Percentiles rank a stretch among this genome's conserved stretches.
Conservation (phyloP, 225 moss, liverwort and hornwort species). For the Thuidium tamariscinum region DNA sequence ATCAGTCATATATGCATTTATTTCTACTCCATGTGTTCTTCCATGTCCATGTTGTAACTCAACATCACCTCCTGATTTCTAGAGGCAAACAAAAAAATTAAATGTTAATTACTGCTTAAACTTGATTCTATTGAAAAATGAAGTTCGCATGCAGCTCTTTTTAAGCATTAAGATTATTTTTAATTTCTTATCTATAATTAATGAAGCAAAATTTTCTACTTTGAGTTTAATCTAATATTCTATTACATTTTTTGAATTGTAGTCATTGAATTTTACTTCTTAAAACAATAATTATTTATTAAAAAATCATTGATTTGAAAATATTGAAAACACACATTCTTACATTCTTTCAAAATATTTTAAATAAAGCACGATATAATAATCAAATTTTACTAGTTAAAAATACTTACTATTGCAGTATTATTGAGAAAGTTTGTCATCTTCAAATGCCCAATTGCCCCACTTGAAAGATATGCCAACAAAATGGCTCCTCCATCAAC, state of each 20-base stretch:
- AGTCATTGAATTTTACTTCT: fast-evolving
- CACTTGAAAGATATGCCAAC: slow-evolving; percentile 53
- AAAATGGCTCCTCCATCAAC: slow-evolving; percentile 67
- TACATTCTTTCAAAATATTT: neutral
- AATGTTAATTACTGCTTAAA: neutral
- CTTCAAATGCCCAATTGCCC: slow-evolving; percentile 52
- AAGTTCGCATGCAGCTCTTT: fast-evolving
- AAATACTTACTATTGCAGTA: slow-evolving; percentile 21
- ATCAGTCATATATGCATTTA: slow-evolving; percentile 51
- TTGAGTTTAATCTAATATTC: neutral
- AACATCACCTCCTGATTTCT: slow-evolving; percentile 66
- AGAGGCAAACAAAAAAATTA: neutral
- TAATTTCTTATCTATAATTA: neutral
- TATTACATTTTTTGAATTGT: neutral
- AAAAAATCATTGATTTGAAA: neutral
- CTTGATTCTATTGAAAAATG: neutral
- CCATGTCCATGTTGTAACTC: slow-evolving; percentile 29
- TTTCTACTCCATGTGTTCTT: slow-evolving; percentile 30
- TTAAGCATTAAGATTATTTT: neutral
- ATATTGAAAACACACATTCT: fast-evolving
- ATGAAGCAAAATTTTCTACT: neutral
- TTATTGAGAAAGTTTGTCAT: slow-evolving; percentile 61
- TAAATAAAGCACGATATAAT: too few species aligned
- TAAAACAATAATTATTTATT: too few species aligned
- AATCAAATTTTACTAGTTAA: neutral